A percentile compares a stretch with the other conserved stretches of the same genome.
phyloP scores from a whole-genome alignment of 192 early-diverging fungal species.

The Coemansia sp. region DNA sequence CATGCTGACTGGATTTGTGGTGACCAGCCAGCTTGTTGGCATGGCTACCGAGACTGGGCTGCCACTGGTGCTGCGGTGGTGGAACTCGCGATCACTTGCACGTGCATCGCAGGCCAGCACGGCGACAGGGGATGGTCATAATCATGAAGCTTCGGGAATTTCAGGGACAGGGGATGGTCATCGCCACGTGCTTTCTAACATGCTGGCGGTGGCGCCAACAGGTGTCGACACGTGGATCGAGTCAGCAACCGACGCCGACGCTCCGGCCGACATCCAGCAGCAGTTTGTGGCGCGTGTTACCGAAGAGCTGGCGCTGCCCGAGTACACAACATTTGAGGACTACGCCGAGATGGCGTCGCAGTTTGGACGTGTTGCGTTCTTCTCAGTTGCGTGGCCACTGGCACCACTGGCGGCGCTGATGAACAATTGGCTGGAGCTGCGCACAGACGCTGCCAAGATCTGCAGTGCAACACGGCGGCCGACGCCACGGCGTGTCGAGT shows the following conservation, averaged over 20 bases:
- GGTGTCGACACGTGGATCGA: conserved; percentile 31
- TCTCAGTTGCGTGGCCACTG: conserved; percentile 83
- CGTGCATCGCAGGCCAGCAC: background rate
- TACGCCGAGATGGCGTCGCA: conserved; percentile 93
- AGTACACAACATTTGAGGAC: conserved; percentile 83
- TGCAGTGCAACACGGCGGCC: conserved; percentile 73
- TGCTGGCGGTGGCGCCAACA: conserved; percentile 6
- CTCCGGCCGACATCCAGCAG: conserved; percentile 22
- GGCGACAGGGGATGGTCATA: background rate
- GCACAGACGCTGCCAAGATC: conserved; percentile 90
- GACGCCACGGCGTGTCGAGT: conserved; percentile 67
- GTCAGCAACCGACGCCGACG: conserved; percentile 1
- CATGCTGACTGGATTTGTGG: conserved; percentile 72
- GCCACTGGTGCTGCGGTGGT: conserved; percentile 63
- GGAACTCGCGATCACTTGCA: conserved; percentile 20
- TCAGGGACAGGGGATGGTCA: background rate
- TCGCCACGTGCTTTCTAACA: conserved; percentile 10
- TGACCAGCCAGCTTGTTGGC: conserved; percentile 80
- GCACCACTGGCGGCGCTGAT: conserved; percentile 77
- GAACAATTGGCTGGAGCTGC: conserved; percentile 91
- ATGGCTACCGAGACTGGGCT: conserved; percentile 72
- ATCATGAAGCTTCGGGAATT: conserved; percentile 6
- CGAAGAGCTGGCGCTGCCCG: conserved; percentile 58
- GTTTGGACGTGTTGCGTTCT: conserved; percentile 86
- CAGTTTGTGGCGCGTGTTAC: conserved; percentile 42